phyloP scores from a whole-genome alignment of 805 yeast species.

The Candida odintsovae region DNA sequence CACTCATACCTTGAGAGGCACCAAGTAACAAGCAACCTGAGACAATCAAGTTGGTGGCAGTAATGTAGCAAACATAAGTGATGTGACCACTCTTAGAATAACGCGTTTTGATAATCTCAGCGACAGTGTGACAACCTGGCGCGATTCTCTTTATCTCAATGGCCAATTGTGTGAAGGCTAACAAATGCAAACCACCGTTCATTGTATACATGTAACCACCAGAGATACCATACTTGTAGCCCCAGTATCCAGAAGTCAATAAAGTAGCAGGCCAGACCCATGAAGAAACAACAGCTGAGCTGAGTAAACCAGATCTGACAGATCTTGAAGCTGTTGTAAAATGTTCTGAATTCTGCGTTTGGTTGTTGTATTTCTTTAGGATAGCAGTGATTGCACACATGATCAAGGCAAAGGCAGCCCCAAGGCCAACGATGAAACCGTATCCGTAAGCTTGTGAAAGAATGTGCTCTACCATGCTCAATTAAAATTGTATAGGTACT shows the following conservation, averaged over 20 bases:
- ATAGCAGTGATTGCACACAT: conserved; percentile 32
- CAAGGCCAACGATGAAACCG: conserved; percentile 25
- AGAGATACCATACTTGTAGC: conserved; percentile 34
- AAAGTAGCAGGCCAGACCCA: conserved; percentile 42
- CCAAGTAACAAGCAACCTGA: conserved; percentile 33
- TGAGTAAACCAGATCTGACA: conserved; percentile 31
- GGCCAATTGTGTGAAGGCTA: conserved; percentile 29
- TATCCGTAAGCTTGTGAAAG: conserved; percentile 33
- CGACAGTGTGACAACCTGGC: conserved; percentile 34
- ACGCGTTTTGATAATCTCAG: conserved; percentile 30
- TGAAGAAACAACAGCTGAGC: conserved; percentile 33
- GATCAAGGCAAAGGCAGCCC: conserved; percentile 34
- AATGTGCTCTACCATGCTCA: conserved; percentile 14
- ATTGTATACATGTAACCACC: conserved; percentile 30
- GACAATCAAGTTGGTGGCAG: conserved; percentile 30
- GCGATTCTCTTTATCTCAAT: conserved; percentile 32
- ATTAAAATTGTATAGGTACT: no score
- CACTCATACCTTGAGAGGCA: conserved; percentile 35
- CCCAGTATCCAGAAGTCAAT: conserved; percentile 29
- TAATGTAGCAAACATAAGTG: conserved; percentile 27
- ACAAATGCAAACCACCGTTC: conserved; percentile 33
- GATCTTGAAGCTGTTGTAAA: conserved; percentile 37
- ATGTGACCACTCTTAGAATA: conserved; percentile 31
- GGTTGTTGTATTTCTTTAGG: conserved; percentile 29
- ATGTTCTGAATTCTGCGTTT: conserved; percentile 36